These are phyloP conservation scores for Edaphochlamys debaryana DNA, from an alignment of 139 green algal genomes.

Conservation along the genomic window DNA sequence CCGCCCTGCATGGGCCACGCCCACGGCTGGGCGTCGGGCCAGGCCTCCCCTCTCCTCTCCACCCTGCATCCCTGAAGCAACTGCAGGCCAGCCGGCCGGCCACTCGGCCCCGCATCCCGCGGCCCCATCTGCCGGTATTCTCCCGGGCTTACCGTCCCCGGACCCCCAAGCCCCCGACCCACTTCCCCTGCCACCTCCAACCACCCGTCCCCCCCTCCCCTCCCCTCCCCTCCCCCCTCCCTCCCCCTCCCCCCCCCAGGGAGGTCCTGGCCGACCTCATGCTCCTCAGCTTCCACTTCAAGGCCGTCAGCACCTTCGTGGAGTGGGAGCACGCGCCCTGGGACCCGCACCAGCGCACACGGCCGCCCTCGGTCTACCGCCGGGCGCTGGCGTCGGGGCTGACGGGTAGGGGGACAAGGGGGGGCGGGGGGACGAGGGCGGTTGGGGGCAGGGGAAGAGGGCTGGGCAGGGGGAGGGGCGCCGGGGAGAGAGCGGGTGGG, in stretches of 20 bases:
- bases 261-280: constrained; percentile 71
- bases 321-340: constrained; percentile 47
- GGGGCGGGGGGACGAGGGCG: no score
- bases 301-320: constrained; percentile 73
- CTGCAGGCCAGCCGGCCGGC: no score
- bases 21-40: no score
- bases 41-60: no score
- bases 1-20: no score
- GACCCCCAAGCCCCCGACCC: neutral
- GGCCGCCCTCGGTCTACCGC: constrained; percentile 66
- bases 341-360: neutral
- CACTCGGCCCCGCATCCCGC: no score
- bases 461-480: no score
- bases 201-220: neutral
- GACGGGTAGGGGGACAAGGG: constrained; percentile 58
- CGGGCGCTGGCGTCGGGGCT: constrained; percentile 77
- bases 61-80: no score
- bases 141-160: no score
- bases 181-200: neutral
- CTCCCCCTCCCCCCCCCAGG: constrained; percentile 49
- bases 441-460: no score
- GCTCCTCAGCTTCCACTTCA: constrained; percentile 75
- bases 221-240: neutral
- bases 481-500: no score
- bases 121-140: no score